Percentiles rank a stretch among this genome's conserved stretches.
These are phyloP conservation scores for Cyanidium caldarium DNA, from an alignment of 23 red algal species.

Conservation along the genomic window DNA sequence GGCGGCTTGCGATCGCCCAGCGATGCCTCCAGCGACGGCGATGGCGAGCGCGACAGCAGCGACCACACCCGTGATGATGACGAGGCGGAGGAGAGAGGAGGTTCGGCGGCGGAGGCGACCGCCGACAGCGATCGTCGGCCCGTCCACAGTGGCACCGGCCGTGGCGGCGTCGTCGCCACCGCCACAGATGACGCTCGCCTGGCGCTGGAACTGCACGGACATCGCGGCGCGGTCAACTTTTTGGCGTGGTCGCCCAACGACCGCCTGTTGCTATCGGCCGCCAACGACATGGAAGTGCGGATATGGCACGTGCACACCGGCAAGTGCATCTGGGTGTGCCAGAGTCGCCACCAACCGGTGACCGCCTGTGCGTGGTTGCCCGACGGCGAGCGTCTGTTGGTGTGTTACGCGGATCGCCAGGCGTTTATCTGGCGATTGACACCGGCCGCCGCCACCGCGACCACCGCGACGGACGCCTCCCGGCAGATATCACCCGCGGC, in stretches of 20 bases:
- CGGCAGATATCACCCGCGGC: no score
- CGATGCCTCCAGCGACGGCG: background rate
- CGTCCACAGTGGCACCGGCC: background rate
- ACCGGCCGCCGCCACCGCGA: background rate
- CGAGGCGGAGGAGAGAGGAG: background rate
- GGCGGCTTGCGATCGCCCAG: background rate
- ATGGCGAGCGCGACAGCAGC: background rate
- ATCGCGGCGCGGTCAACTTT: conserved; percentile 49
- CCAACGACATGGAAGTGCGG: conserved; percentile 44
- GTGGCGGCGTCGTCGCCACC: background rate
- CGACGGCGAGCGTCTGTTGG: conserved; percentile 39
- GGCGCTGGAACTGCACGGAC: conserved; percentile 35
- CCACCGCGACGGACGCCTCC: background rate
- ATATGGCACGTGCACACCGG: conserved; percentile 65
- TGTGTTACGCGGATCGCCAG: conserved; percentile 35
- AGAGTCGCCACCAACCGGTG: conserved; percentile 41
- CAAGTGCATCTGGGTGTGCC: conserved; percentile 19
- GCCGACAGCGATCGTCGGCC: background rate
- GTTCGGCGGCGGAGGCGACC: background rate
- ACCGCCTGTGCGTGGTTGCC: conserved; percentile 89
- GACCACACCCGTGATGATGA: background rate
- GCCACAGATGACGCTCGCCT: conserved; percentile 13
- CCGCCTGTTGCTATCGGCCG: conserved; percentile 32
- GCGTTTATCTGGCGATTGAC: conserved; percentile 28
- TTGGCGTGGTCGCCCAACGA: conserved; percentile 81